phyloP scores from a whole-genome alignment of 192 early-diverging fungal genomes.

The Gonapodya sp. region DNA sequence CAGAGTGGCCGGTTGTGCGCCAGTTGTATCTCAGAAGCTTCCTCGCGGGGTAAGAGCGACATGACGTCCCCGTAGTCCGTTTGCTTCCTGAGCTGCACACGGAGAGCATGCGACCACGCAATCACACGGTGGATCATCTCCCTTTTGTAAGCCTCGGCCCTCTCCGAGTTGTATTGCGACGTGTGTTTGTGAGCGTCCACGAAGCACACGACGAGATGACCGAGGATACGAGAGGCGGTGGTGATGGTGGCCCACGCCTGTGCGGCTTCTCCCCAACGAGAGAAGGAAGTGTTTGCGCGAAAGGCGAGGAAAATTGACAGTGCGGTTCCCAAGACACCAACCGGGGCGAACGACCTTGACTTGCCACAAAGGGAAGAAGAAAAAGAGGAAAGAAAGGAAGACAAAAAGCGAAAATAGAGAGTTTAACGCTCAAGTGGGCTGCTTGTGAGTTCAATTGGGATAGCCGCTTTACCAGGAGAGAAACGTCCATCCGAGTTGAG shows the following conservation, averaged over 20 bases:
- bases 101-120: constrained; percentile 6
- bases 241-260: neutral
- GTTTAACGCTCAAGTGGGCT: too few species aligned
- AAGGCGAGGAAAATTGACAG: constrained; percentile 9
- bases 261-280: constrained; percentile 7
- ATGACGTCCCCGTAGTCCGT: neutral
- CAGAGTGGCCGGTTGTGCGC: neutral
- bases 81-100: neutral
- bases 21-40: neutral
- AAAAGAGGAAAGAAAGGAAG: too few species aligned
- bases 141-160: neutral
- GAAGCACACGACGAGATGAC: neutral
- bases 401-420: too few species aligned
- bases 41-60: neutral
- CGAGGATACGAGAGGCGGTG: neutral
- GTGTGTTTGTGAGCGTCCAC: neutral
- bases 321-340: constrained; percentile 2
- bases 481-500: neutral
- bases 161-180: neutral
- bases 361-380: too few species aligned
- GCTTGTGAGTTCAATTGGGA: too few species aligned
- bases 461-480: neutral
- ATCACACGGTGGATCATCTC: neutral
- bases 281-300: constrained; percentile 6
- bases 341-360: neutral